Base-by-base conservation (phyloP, 805 yeast species). In the Wickerhamomyces rabaulensis region DNA sequence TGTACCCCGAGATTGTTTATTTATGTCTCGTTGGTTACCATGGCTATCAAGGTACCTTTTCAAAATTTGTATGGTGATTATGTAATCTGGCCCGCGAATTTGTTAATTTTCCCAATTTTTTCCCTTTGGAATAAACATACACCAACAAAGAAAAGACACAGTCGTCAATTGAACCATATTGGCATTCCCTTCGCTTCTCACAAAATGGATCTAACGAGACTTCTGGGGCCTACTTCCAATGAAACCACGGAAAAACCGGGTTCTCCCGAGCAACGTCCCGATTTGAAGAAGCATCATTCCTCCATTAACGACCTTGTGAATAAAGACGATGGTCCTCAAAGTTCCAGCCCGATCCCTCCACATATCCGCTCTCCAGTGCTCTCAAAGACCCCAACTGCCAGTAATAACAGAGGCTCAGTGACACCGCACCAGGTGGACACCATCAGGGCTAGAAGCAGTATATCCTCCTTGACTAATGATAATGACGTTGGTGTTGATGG, bases 401-500 rank as follows among this genome's bases (percentile, higher is more conserved):
- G 39, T 37, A 19, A 43, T 35, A 26, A 41, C 12, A 27, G 48
- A 17, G 9, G n/a, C 6, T 12, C 48, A 9, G 36, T n/a, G 10
- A 33, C 36, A 33, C 36, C 41, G 48, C 54, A 22, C 43, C 47
- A n/a, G 36, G 43, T 10, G 33, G 42, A 43, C 3, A 45, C 45
- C 2, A 57, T 57, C 8, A 56, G 48, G 39, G 55, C 54, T 6
- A 42, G 62, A 21, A 54, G 40, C 39, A 51, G 58, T 31, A 60
- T 60, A 17, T 48, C 61, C 8, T 52, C 56, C 16, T 47, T 75
- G 41, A 73, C 80, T 8, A 74, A 76, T 50, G 76, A 70, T 42
- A 67, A 63, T 12, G 79, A 73, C 51, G 68, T 71, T 19, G 79
- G 71, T 42, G 57, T 70, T 22, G 63, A 64, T 22, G 78, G 76